Evolutionary conservation across 768 basidiomycete species (phyloP).

Genomic region (Lactarius indigo): DNA sequence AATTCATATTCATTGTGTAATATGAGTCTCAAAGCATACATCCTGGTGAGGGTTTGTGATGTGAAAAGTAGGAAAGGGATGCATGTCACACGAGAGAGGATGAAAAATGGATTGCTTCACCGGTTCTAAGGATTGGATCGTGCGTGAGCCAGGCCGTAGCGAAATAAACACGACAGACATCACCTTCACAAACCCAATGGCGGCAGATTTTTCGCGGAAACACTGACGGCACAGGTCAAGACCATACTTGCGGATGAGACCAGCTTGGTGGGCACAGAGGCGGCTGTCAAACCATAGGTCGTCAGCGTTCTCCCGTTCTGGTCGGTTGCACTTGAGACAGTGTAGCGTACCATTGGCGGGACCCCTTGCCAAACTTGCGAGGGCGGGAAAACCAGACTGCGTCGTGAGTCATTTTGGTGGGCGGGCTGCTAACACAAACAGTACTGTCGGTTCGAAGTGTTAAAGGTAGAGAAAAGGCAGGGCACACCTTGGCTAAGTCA

Average conservation of each 20-base stretch:
- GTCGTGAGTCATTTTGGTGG: conserved; percentile 88
- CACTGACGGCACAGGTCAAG: conserved; percentile 97
- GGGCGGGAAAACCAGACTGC: conserved; percentile 97
- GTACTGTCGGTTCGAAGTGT: conserved; percentile 14
- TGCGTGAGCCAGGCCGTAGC: background rate
- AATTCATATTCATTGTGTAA: conserved; percentile 1
- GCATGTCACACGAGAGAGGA: background rate
- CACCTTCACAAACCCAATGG: conserved; percentile 95
- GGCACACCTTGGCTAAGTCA: conserved; percentile 16
- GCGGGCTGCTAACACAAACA: conserved; percentile 8
- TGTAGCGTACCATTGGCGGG: conserved; percentile 80
- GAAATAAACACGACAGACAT: conserved; percentile 26
- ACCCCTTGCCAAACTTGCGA: conserved; percentile 92
- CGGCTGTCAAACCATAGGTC: conserved; percentile 50
- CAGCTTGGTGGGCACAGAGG: conserved; percentile 94
- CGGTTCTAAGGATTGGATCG: conserved; percentile 13
- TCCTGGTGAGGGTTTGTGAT: conserved; percentile 8
- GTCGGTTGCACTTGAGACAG: background rate
- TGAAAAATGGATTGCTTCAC: background rate
- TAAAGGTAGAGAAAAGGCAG: background rate
- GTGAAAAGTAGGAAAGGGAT: background rate
- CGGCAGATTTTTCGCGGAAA: conserved; percentile 93
- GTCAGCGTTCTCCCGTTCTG: conserved; percentile 11
- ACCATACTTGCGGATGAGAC: conserved; percentile 96
- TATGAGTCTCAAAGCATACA: conserved; percentile 11